Percentiles rank a stretch among this genome's conserved stretches.
Evolutionary conservation across 306 rosid species (phyloP).

Genomic region (Cucumis melo): DNA sequence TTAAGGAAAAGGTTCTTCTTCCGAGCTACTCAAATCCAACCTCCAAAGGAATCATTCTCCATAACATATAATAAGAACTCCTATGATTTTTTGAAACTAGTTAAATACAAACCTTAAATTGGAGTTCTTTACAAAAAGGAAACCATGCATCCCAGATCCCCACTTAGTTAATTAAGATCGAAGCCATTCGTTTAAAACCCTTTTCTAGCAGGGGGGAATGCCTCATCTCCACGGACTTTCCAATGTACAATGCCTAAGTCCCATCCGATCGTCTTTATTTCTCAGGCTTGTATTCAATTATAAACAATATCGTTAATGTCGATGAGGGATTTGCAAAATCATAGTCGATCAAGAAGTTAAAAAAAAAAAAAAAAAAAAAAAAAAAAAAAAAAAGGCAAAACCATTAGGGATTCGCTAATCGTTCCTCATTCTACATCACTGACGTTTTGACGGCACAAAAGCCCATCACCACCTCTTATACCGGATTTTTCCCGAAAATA

Average conservation of each 20-base stretch:
- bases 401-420: background rate
- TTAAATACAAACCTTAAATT: background rate
- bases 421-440: background rate
- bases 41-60: background rate
- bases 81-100: background rate
- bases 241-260: background rate
- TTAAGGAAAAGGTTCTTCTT: background rate
- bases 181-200: background rate
- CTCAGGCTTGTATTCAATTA: background rate
- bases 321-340: background rate
- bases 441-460: background rate
- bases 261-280: background rate
- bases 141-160: background rate
- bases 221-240: background rate
- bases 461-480: background rate
- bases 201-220: background rate
- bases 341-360: background rate
- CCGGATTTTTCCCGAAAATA: background rate
- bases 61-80: background rate
- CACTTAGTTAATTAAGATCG: background rate
- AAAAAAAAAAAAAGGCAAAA: background rate
- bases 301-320: background rate
- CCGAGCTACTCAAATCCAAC: background rate
- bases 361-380: background rate
- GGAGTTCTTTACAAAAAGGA: background rate